Percentiles rank a stretch among this genome's conserved stretches.
Conservation (phyloP, 202 grass and related monocot species). For the Panicum hallii region DNA sequence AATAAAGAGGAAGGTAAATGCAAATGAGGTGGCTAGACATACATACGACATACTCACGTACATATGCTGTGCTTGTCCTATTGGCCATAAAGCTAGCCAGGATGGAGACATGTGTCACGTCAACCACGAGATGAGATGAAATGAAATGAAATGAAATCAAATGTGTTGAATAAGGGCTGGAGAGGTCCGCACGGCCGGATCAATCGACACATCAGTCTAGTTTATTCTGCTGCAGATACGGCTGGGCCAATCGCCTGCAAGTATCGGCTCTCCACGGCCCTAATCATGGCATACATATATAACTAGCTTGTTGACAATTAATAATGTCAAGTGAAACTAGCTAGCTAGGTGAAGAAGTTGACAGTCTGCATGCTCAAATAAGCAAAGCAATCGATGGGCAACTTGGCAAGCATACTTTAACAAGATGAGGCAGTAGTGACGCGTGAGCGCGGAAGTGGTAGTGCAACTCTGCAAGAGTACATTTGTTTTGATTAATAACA, state of each 20-base stretch:
- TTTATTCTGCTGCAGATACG: constrained; percentile 31
- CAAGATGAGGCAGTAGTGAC: too few relatives aligned
- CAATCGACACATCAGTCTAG: constrained; percentile 52
- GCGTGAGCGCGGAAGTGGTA: too few relatives aligned
- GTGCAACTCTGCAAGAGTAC: too few relatives aligned
- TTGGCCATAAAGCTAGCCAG: not conserved
- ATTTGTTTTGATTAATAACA: not conserved
- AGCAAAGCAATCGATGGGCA: constrained; percentile 16
- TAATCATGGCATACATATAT: constrained; percentile 20
- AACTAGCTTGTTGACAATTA: not conserved
- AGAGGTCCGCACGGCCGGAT: constrained; percentile 21
- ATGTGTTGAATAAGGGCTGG: too few relatives aligned
- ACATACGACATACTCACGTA: too few relatives aligned
- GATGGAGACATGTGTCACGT: not conserved
- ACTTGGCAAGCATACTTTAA: too few relatives aligned
- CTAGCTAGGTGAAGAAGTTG: not conserved
- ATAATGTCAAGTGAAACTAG: not conserved
- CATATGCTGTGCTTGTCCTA: not conserved
- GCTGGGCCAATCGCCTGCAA: constrained; percentile 31
- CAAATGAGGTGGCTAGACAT: not conserved
- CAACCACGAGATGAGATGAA: constrained; percentile 16
- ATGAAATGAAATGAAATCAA: not conserved
- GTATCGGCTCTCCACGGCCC: constrained; percentile 26
- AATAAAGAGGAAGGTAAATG: not conserved
- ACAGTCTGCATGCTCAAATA: constrained; percentile 6